Base-by-base conservation (phyloP, 441 rosid genomes). In the Populus hybrid region DNA sequence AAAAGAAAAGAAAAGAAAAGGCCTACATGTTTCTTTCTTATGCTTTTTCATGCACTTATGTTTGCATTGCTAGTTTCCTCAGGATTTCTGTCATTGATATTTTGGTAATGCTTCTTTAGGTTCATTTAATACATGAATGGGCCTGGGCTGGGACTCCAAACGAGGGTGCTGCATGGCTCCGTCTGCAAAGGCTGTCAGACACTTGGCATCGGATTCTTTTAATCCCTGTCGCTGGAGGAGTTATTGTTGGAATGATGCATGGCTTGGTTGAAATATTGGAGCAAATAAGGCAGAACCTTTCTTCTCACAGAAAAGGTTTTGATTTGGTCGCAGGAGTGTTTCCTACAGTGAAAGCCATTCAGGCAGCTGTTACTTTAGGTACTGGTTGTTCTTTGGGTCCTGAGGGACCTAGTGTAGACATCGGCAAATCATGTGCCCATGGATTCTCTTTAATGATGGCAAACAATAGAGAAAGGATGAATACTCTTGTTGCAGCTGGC, bases 161-260 rank as follows among this genome's bases (percentile, higher is more conserved):
- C 40, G 99, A 95, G 79, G 98, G 98, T 79, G 95, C 99, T n/a
- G 91, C 99, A 42, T 95, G 97, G 97, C 91, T 95, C 34, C 96
- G 98, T 14, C 74, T 93, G 61, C 99, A 92, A 88, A 88, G 95
- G 73, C 77, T 93, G 76, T 91, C 89, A 0, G 95, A 93, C 76
- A 93, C 98, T 70, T 95, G 99, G 99, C 99, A 95, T 74, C 90
- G 98, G 11, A 89, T 95, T 87, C 98, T 95, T 80, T 76, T 95
- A 66, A 86, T 95, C 78, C 97, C 99, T 0, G 95, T 95, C 23
- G 90, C 97, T 0, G 97, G 98, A n/a, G 97, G 99, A 68, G 97
- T 95, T 74, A 90, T 92, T 70, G 98, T 95, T 32, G 99, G 99
- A 67, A 92, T 95, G 98, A 92, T 95, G 97, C 97, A 95, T 76